phyloP scores from a whole-genome alignment of 148 eudicot genomes.

The Amaranthus cruentus region DNA sequence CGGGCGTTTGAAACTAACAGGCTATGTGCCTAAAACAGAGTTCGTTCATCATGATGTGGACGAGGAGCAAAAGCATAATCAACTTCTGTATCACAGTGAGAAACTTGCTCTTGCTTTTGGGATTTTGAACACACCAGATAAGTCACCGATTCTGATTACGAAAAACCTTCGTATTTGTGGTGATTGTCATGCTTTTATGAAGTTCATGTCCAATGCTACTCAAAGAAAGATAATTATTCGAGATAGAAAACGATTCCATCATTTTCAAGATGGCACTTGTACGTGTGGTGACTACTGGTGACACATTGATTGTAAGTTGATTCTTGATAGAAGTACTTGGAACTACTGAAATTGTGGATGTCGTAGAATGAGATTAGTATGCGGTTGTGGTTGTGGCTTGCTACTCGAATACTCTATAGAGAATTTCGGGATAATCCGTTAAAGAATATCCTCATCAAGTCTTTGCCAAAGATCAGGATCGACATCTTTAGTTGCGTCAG shows the following conservation, averaged over 20 bases:
- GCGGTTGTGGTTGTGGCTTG: background rate
- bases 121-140: conserved; percentile 24
- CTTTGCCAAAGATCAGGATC: too few species aligned
- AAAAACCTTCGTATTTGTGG: conserved; percentile 39
- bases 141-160: conserved; percentile 23
- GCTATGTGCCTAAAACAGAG: conserved; percentile 32
- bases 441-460: too few species aligned
- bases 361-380: background rate
- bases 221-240: conserved; percentile 34
- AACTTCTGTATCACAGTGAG: conserved; percentile 34
- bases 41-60: conserved; percentile 40
- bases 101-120: conserved; percentile 38
- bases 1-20: conserved; percentile 26
- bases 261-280: conserved; percentile 36
- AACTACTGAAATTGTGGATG: background rate
- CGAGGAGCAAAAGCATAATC: conserved; percentile 39
- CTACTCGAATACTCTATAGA: too few species aligned
- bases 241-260: conserved; percentile 37
- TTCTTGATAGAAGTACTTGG: background rate
- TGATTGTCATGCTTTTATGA: conserved; percentile 36
- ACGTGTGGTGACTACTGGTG: conserved; percentile 42
- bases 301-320: conserved; percentile 1
- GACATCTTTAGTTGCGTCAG: too few species aligned
- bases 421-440: too few species aligned
- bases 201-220: conserved; percentile 33